Base-by-base conservation (phyloP, 768 basidiomycete species). In the Rhodotorula toruloides region DNA sequence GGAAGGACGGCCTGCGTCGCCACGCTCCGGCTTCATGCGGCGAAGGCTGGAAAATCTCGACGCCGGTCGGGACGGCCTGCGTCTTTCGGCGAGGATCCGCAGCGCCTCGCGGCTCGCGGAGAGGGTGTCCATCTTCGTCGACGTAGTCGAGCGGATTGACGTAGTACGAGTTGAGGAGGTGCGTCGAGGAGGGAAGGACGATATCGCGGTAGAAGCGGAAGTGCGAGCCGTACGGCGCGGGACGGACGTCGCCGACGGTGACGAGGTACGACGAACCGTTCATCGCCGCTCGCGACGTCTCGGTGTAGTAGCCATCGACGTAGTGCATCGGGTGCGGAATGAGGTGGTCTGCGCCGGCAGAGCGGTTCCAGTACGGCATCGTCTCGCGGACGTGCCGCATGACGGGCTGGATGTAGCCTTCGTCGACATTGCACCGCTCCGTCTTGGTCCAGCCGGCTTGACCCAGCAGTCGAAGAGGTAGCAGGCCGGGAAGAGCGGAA, bases 391-490 rank as follows among this genome's bases (percentile, higher is more conserved):
- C 32, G 48, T 60, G 50, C n/a, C 22, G 29, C 61, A 67, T 57
- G n/a, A 44, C 49, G 14, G 60, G 65, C 43, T 53, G 55, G 54
- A 62, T 57, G 56, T 67, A 67, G 27, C 27, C 40, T 17, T 52
- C 48, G 40, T 67, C 65, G 49, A 67, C 65, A n/a, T 32, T 25
- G 56, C 65, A 67, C 7, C 65, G 59, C 29, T 37, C 48, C 2
- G 47, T 48, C 55, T 61, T 61, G 12, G 32, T 54, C 65, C 65
- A 67, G 4, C 60, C 65, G 6, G 59, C 60, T 50, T 52, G 56
- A 61, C 65, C 65, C 65, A 67, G 61, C 65, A 67, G 29, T 67
- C 43, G 55, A 67, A 67, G 42, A 62, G 60, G 55, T 57, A 57
- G 54, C 65, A 67, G 32, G 65, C 49, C 14, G 65, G 60, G 34